Evolutionary conservation across 805 yeast genomes (phyloP), one percentile per base, ranked within the genome.

Genomic region (Clavispora carvajalis): DNA sequence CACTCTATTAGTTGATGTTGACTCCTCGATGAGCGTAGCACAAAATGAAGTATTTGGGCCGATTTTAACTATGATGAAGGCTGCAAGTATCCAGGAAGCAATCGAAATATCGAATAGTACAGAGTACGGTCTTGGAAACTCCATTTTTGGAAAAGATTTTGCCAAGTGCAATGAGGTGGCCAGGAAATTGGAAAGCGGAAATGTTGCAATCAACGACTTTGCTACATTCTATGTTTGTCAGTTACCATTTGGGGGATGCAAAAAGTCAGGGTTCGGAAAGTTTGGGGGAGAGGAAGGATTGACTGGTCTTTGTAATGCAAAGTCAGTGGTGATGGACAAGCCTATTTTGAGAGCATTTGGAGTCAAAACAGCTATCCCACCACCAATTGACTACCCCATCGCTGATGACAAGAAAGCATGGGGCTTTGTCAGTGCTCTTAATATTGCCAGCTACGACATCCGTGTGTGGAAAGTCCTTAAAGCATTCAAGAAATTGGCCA

Each of bases 231-330:
- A 90, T 56, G 87, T 93, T 25, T 90, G 96, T 51, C 99, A 93
- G 64, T 71, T 93, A 51, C 99, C 99, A 23, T 93, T 93, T 65
- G 99, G 99, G 40, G 99, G 99, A 22, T 77, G 77, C 21, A 82
- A 82, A 51, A 93, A 89, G 34, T 85, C 95, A 5, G 99, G 99
- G 0, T 93, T 89, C 57, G 99, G 99, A 42, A 91, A 91, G 59
- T 93, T 93, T 67, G 96, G 96, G 17, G 99, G 99, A 35, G 95
- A 84, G 58, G 99, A 93, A 69, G 99, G 99, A 2, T 71, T 93
- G 33, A 77, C 87, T 30, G 97, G 96, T 0, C 69, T 93, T 34
- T 91, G 98, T 60, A 73, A 80, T 41, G 85, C 88, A 40, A 93
- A 93, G 58, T 80, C 95, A 33, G 77, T 93, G 3, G 89, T 96